These are phyloP conservation scores for Botrytis aclada DNA, from an alignment of 2,329 filamentous ascomycete genomes.

Conservation along the genomic window DNA sequence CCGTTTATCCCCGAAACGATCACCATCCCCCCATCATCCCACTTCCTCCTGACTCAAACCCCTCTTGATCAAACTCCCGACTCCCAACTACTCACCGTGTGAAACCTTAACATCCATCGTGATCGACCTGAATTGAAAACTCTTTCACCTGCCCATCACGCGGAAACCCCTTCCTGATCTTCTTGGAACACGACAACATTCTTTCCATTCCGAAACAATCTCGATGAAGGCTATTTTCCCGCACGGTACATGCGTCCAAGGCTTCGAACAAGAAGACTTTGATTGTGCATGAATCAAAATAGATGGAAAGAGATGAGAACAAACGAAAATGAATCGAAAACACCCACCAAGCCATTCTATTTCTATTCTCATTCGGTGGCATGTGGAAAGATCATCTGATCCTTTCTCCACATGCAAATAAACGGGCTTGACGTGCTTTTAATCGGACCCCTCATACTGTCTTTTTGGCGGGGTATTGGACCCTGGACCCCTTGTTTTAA, in stretches of 20 bases:
- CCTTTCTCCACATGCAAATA: not conserved
- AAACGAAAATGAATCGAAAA: not conserved
- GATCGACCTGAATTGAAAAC: not conserved
- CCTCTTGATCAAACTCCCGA: not conserved
- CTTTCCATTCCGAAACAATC: not conserved
- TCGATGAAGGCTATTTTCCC: not conserved
- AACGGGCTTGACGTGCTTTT: slow-evolving; percentile 3
- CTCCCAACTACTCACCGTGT: not conserved
- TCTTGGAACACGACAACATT: not conserved
- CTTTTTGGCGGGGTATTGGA: not conserved
- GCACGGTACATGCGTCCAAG: not conserved
- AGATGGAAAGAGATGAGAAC: not conserved
- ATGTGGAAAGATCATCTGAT: not conserved
- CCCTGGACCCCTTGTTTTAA: not conserved
- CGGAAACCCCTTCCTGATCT: not conserved
- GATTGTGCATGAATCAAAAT: slow-evolving; percentile 1
- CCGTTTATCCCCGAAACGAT: not conserved
- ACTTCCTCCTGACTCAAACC: not conserved
- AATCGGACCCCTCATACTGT: not conserved
- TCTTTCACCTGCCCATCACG: not conserved
- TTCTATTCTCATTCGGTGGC: not conserved
- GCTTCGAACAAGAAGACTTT: not conserved
- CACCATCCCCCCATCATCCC: not conserved
- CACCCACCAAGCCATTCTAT: not conserved
- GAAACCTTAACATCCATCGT: not conserved